Evolutionary conservation across 2,329 filamentous ascomycete species (phyloP).

Genomic region (Aurifilum marmelostoma): DNA sequence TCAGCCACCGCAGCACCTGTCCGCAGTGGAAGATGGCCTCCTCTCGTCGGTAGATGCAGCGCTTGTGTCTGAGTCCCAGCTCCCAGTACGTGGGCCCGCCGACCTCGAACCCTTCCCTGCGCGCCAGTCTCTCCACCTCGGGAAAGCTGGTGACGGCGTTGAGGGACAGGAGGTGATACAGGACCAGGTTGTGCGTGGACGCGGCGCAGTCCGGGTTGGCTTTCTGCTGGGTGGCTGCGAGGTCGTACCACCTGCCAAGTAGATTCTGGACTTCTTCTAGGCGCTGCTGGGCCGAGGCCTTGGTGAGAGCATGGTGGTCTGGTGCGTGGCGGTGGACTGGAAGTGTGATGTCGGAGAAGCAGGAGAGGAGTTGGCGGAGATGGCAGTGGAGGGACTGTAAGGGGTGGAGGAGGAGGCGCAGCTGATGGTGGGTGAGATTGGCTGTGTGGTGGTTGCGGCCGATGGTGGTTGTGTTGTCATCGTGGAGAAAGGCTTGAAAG

Average conservation of each 20-base stretch:
- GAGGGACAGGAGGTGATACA: slow-evolving; percentile 72
- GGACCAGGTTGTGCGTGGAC: slow-evolving; percentile 66
- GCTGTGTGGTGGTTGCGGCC: slow-evolving; percentile 45
- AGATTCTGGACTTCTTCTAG: slow-evolving; percentile 67
- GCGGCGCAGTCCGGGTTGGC: slow-evolving; percentile 60
- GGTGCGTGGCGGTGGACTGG: slow-evolving; percentile 43
- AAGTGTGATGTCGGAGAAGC: slow-evolving; percentile 59
- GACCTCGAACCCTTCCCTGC: slow-evolving; percentile 61
- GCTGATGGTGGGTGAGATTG: slow-evolving; percentile 54
- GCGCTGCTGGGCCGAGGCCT: slow-evolving; percentile 60
- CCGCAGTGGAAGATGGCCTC: slow-evolving; percentile 70
- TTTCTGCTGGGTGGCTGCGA: slow-evolving; percentile 61
- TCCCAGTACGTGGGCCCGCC: slow-evolving; percentile 50
- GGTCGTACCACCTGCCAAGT: slow-evolving; percentile 68
- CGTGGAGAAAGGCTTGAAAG: slow-evolving; percentile 69
- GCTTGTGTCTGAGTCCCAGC: slow-evolving; percentile 59
- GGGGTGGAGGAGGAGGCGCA: slow-evolving; percentile 70
- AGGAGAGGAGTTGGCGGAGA: slow-evolving; percentile 66
- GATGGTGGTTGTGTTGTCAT: slow-evolving; percentile 54
- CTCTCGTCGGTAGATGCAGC: slow-evolving; percentile 65
- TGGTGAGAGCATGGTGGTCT: slow-evolving; percentile 55
- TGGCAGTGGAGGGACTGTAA: slow-evolving; percentile 68
- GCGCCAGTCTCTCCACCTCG: slow-evolving; percentile 68
- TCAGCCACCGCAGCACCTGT: slow-evolving; percentile 64
- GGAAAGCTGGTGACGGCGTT: slow-evolving; percentile 70